Evolutionary conservation across 805 yeast species (phyloP), one percentile per base, ranked within the genome.

Genomic region (Starmerella apis): DNA sequence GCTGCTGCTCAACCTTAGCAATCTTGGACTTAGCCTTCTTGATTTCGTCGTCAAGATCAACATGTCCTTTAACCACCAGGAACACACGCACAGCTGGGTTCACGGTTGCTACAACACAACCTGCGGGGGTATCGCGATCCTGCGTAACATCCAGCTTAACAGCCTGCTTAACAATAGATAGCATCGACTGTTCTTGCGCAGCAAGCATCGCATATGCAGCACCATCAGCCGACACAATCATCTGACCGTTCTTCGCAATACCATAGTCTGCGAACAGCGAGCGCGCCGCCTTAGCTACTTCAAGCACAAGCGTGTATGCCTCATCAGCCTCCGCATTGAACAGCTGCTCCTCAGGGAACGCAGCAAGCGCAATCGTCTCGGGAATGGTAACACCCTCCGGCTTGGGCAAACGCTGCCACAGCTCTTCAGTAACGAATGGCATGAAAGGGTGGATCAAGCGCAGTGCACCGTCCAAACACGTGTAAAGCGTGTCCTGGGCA

Each of bases 321-420:
- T 74, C 71, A 51, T 75, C 80, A 9, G 95, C 78, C 58, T 75
- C 72, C 24, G 62, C 71, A 61, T 88, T 79, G 64, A 78, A 84
- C 48, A 76, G 77, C 48, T 70, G 60, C 47, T 71, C 71, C 67
- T 72, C 81, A 50, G 98, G 98, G 72, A 80, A 92, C 45, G 73
- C 60, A 37, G 96, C 94, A 64, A 78, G 78, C 46, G 80, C 80
- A 65, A 92, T 86, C 19, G 96, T 76, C 46, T 68, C 71, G 24
- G 86, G 72, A 16, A 25, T 35, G 20, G 69, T 68, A 61, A 85
- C 96, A 48, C 79, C 71, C 7, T 78, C 75, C 65, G 96, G 80
- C 63, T 83, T 82, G 61, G 97, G 97, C 63, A 92, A 73, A 70
- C 97, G 85, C 73, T 92, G 98, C 96, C 96, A 92, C 85, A 92